phyloP scores from a whole-genome alignment of 805 yeast species.

The Nematodospora valgi region DNA sequence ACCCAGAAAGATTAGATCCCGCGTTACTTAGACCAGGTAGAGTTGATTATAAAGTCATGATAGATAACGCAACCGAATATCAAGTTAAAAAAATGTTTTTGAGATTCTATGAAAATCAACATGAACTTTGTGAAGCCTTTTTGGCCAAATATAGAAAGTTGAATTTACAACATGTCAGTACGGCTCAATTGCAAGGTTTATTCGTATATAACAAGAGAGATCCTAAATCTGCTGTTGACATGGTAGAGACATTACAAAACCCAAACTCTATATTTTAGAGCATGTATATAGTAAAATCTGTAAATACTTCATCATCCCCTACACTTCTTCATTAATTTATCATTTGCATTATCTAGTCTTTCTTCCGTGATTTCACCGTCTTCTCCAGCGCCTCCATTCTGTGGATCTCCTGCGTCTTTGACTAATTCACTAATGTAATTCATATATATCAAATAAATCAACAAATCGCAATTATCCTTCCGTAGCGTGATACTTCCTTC shows the following conservation, averaged over 20 bases:
- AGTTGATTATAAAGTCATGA: slow-evolving; percentile 76
- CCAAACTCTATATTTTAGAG: slow-evolving; percentile 21
- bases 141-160: slow-evolving; percentile 44
- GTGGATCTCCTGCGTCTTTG: slow-evolving; percentile 34
- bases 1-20: slow-evolving; percentile 89
- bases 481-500: slow-evolving; percentile 21
- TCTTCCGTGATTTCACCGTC: slow-evolving; percentile 35
- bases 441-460: slow-evolving; percentile 46
- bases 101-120: slow-evolving; percentile 72
- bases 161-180: slow-evolving; percentile 56
- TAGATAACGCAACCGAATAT: slow-evolving; percentile 81
- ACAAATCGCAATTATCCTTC: slow-evolving; percentile 39
- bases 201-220: slow-evolving; percentile 88
- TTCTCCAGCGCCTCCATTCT: slow-evolving; percentile 31
- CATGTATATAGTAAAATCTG: slow-evolving; percentile 6
- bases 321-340: slow-evolving; percentile 28
- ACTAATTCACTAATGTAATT: slow-evolving; percentile 43
- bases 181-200: slow-evolving; percentile 94
- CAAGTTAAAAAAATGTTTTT: slow-evolving; percentile 84
- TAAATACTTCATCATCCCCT: slow-evolving; percentile 22
- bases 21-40: slow-evolving; percentile 95
- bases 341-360: slow-evolving; percentile 35
- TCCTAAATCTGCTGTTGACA: slow-evolving; percentile 70
- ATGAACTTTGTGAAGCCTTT: slow-evolving; percentile 51
- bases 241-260: slow-evolving; percentile 47